phyloP scores from a whole-genome alignment of 1,284 basidiomycete species.

The Irpex sp. region DNA sequence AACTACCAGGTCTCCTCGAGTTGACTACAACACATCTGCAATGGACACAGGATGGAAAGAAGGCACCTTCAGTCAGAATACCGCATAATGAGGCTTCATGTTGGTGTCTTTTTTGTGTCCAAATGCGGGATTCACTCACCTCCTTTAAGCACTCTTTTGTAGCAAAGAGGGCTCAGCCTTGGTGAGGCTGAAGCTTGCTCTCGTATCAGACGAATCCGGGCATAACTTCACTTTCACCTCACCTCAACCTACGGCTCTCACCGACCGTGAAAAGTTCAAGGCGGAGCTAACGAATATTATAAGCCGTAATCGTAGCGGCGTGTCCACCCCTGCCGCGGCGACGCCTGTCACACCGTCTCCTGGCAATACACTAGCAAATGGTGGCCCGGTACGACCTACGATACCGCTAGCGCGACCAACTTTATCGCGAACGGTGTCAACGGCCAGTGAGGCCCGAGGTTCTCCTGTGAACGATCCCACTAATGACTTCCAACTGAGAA shows the following conservation, averaged over 20 bases:
- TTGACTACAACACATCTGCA: slow-evolving; percentile 64
- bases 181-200: slow-evolving; percentile 69
- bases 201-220: slow-evolving; percentile 61
- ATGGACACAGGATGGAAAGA: slow-evolving; percentile 72
- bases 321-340: slow-evolving; percentile 28
- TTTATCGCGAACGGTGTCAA: slow-evolving; percentile 57
- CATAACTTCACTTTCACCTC: slow-evolving; percentile 80
- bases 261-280: slow-evolving; percentile 80
- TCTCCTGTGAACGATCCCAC: slow-evolving; percentile 56
- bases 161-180: slow-evolving; percentile 77
- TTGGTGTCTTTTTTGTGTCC: slow-evolving; percentile 35
- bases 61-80: slow-evolving; percentile 56
- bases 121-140: neutral
- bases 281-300: slow-evolving; percentile 71
- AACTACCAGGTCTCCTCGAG: slow-evolving; percentile 65
- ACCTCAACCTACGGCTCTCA: slow-evolving; percentile 51
- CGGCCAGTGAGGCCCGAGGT: slow-evolving; percentile 53
- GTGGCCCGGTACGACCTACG: neutral
- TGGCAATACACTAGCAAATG: slow-evolving; percentile 2
- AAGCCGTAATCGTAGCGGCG: slow-evolving; percentile 54
- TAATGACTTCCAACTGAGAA: slow-evolving; percentile 68
- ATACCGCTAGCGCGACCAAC: slow-evolving; percentile 32
- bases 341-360: slow-evolving; percentile 24
- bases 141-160: slow-evolving; percentile 66
- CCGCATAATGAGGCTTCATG: slow-evolving; percentile 56